Base-by-base conservation (phyloP, 371 early-diverging fungal species). In the Mortierella sp. region DNA sequence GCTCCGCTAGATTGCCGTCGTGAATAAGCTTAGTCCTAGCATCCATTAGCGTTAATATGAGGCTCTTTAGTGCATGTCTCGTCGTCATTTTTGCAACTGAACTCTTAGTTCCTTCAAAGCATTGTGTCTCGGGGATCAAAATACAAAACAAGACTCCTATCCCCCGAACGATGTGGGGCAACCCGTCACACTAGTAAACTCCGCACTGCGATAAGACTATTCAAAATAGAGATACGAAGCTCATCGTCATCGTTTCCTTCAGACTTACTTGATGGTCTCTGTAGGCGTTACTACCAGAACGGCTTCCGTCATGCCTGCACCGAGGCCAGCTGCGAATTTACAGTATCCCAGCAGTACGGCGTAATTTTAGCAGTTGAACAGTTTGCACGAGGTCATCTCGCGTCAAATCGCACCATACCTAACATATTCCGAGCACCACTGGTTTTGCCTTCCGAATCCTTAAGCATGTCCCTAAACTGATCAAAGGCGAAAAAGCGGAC, bases 401-500 rank as follows among this genome's bases (percentile, higher is more conserved):
- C 37, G 7, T 7, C 37, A n/a, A 1, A 7, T 34, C 11, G 7
- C 37, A 34, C 4, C 7, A 14, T 34, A 79, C 82, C 83, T 27
- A 90, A 70, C 76, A 93, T 81, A 61, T 88, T 88, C 50, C 91
- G 83, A 1, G 82, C 56, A 24, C 87, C 89, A 2, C 89, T 82
- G 32, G 92, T 72, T 50, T 87, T 86, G 34, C 95, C 94, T 27
- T 93, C 76, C 24, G 85, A 73, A 64, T 93, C 93, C 27, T 87
- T 83, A 44, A 96, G 82, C 41, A 79, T 68, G 49, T 85, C 85
- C 63, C 92, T 93, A 62, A 94, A 88, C 23, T 90, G 89, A 60
- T 97, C 96, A 81, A 93, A 96, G 8, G 95, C 86, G 42, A 93
- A 82, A 76, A 97, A 97, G 9, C 96, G 90, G 0, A 96, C 94